Base-by-base conservation (phyloP, 139 green algal genomes). In the Coelastrella sp. region DNA sequence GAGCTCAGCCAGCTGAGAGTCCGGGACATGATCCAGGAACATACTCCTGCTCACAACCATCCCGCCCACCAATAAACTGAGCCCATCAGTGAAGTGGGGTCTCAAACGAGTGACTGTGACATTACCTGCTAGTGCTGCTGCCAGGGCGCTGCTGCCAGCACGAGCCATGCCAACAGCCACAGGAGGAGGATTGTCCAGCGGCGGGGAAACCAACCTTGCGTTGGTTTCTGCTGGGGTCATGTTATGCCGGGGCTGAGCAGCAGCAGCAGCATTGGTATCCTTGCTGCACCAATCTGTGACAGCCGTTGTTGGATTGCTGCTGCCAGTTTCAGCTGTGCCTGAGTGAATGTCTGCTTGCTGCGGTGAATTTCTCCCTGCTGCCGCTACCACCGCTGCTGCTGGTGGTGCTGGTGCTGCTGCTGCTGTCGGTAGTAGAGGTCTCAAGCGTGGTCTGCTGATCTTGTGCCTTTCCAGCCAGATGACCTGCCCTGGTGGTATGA, bases 391-490 rank as follows among this genome's bases (percentile, higher is more conserved):
- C 12, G 81, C 81, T 27, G 24, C 22, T 82, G 76, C 76, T 22
- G 8, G 7, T 82, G 59, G 1, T 73, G 61, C 14, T 25, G 8
- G 7, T 82, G 59, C 20, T 73, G 61, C 14, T 25, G 49, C 83
- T 81, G 83, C 66, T 56, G 24, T 11, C 49, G 73, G 72, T 56
- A 8, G 86, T 59, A 61, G 73, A 12, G 78, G 63, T 24, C 7
- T 19, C 15, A 73, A 20, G 24, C 59, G 75, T 17, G 58, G 76
- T 59, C 25, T 58, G 15, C 12, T 58, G 6, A 85, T 8, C 80
- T 91, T 91, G 35, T 76, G 22, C 5, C 70, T 59, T 58, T 91
- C 80, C 56, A 91, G 57, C 88, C 88, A 91, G 19, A 91, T 68
- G 60, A 91, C 66, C 27, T 82, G 17, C 7, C 88, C 88, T 24